A percentile compares a stretch with the other conserved stretches of the same genome.
Conservation (phyloP, 305 asterid genomes). For the Solanum hybrid region DNA sequence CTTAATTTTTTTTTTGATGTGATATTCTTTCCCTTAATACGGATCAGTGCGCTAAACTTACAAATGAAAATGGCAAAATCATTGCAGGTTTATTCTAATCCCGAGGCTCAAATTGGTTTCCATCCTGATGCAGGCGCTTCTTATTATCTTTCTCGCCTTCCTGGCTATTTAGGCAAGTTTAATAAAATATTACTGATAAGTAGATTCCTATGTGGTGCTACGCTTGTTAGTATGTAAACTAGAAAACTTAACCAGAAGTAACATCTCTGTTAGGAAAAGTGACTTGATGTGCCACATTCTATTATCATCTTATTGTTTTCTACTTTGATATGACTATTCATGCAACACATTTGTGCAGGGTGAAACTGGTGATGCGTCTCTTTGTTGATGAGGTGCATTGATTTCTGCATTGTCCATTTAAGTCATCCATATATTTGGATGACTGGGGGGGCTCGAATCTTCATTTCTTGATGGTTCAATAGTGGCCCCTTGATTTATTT, state of each 20-base stretch:
- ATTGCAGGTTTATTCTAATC: constrained; percentile 61
- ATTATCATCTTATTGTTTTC: not conserved
- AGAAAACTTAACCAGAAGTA: not conserved
- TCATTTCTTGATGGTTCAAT: not conserved
- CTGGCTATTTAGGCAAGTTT: constrained; percentile 83
- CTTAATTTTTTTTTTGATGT: not conserved
- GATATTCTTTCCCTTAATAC: not conserved
- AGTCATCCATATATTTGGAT: not conserved
- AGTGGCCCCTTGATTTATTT: not conserved
- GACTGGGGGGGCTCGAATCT: not conserved
- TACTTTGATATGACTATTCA: not conserved
- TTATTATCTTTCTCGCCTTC: constrained; percentile 93
- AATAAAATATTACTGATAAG: not conserved
- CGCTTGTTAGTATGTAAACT: not conserved
- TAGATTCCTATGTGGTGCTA: not conserved
- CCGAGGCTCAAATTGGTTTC: constrained; percentile 91
- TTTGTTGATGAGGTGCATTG: not conserved
- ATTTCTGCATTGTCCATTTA: not conserved
- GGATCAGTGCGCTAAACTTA: not conserved
- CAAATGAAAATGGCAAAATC: not conserved
- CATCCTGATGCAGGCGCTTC: constrained; percentile 99
- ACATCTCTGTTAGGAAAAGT: not conserved
- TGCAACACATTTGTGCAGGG: not conserved
- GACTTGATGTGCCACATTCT: not conserved
- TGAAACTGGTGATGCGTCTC: not conserved